Base-by-base conservation (phyloP, 257 asterid genomes). In the Hygrophila difformis region DNA sequence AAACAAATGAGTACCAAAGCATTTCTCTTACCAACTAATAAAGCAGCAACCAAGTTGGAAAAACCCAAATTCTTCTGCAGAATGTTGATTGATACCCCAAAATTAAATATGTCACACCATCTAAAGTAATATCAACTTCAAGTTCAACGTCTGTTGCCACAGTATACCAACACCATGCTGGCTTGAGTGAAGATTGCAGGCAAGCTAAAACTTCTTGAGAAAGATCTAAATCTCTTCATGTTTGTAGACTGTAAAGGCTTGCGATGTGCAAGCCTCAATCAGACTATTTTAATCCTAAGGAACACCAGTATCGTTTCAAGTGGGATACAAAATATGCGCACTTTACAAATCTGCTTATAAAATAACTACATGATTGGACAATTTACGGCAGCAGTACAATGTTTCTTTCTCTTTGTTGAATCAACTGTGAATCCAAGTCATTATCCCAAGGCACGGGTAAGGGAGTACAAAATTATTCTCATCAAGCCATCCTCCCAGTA, bases 21-120 rank as follows among this genome's bases (percentile, higher is more conserved):
- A 66, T 68, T 71, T 63, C 74, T 79, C 94, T 88, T 84, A 88
- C 95, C 95, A 69, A 88, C 86, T 59, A 78, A 65, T 35, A 65
- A 50, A 65, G 89, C 97, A 72, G 97, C 97, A 67, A 74, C 87
- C 43, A 78, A 71, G 83, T 67, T 65, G 82, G 73, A 72, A 78
- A 76, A 74, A 57, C 47, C 89, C 85, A 80, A 66, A 71, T 63
- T 68, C 97, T 70, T 78, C 97, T 18, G 93, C 79, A 81, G 61
- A 63, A 66, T 74, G 94, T 71, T 67, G 94, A 78, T 61, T 64
- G 74, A 60, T 57, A 73, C 61, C 76, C 74, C 72, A 68, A 64
- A 60, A 77, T 65, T 77, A 26, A 75, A 66, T 59, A 82, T 55
- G 72, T 50, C 59, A 70, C 31, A 69, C 66, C 76, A 58, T 72